Evolutionary conservation across 768 basidiomycete genomes (phyloP), one percentile per base, ranked within the genome.

Genomic region (Pleurotus platypus): DNA sequence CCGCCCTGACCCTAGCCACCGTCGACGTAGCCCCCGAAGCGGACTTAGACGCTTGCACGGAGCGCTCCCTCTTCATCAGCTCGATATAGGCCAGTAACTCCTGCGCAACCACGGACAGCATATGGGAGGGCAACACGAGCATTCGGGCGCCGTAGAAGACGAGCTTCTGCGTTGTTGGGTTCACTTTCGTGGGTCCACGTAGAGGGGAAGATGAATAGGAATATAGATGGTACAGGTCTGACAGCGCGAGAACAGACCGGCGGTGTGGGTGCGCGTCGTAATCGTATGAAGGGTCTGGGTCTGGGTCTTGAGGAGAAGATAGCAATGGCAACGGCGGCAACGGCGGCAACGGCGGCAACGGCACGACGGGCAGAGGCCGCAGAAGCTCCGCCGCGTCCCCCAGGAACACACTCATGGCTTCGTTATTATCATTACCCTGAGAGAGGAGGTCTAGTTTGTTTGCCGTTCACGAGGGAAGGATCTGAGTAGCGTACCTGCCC

Each of bases 81-180:
- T 54, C 51, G 16, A 37, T 37, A 24, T 54, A 40, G 37, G 69
- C 67, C 24, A 56, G 13, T 3, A 73, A 56, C 57, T 87, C 81
- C 30, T 77, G 72, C 7, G 78, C 69, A 37, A 85, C 66, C 7
- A 65, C 63, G 48, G 65, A 66, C 46, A 87, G 64, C 45, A 76
- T 63, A 3, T 62, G 60, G 42, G 73, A 62, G 1, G 86, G 80
- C n/a, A 74, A 78, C 0, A 80, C 75, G 18, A 81, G 58, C 5
- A 85, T 66, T 61, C 86, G 81, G 5, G 85, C 87, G 4, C 82
- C 82, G 60, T 92, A 92, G 70, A 87, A 92, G 12, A 75, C 67
- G 22, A 91, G 61, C 70, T 90, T 92, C 61, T 82, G 82, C 7
- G 74, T 67, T 49, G 82, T 68, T 62, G 80, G 80, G 50, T 72